Base-by-base conservation (phyloP, 2,329 filamentous ascomycete genomes). In the Penicillium thymicola region DNA sequence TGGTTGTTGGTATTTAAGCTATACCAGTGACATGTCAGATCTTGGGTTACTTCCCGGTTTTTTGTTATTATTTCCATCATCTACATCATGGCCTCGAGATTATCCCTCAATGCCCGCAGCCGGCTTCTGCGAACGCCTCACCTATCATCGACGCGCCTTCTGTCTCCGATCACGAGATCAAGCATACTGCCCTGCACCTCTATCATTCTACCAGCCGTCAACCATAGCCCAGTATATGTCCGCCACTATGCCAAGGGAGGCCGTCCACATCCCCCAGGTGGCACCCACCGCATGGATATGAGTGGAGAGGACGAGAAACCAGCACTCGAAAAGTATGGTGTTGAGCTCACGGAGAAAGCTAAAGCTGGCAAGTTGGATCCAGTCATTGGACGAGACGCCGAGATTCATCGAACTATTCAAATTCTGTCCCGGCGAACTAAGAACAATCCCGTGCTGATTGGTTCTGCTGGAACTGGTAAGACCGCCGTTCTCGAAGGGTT, bases 381-480 rank as follows among this genome's bases (percentile, higher is more conserved):
- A 0, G 93, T 97, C 14, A 97, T 99, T 69, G 94, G 94, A 21
- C 84, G 94, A 72, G 92, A 97, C 67, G 81, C 85, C 5, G 94
- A 97, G 72, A 96, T 97, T 51, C 90, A 96, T 69, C 83, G 94
- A 48, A 96, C 92, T 0, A 97, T 97, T 58, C 94, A 97, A 69
- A 89, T 99, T 11, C 77, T 99, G 1, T 97, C 92, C 16, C 82
- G 94, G 61, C 82, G 94, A 59, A 97, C 94, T 8, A 97, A 97
- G 75, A 97, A 97, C 67, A 96, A 96, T 64, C 93, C 93, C 0
- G 92, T 97, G 0, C 78, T 97, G n/a, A 96, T 97, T 57, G 93
- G 93, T 59, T 87, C 86, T 45, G 90, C 92, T 9, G 93, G 92
- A 64, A 96, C 91, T 0, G 93, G 93, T 59, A 97, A 97, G 78